Evolutionary conservation across 2,329 filamentous ascomycete genomes (phyloP).

Genomic region (Mycosphaerella sp.): DNA sequence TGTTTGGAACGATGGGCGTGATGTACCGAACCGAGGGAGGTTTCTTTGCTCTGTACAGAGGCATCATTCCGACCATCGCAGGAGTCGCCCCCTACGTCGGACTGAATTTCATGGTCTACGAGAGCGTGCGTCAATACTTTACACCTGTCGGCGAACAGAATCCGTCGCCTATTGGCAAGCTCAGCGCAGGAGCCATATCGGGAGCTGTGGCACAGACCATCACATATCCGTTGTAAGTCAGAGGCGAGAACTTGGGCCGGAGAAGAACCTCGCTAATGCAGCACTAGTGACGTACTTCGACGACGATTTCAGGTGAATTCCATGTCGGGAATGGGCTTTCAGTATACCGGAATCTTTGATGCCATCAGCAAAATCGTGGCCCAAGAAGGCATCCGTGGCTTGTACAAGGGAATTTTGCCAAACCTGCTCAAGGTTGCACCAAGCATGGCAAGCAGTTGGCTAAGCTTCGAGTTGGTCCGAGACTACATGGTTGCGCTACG

Average conservation of each 20-base stretch:
- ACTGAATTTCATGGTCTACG: constrained; percentile 98
- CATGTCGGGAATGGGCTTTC: constrained; percentile 96
- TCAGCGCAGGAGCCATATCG: constrained; percentile 86
- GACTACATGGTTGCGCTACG: constrained; percentile 62
- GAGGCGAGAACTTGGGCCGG: background rate
- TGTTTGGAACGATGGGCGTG: constrained; percentile 72
- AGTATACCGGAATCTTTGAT: constrained; percentile 81
- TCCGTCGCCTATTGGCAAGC: constrained; percentile 70
- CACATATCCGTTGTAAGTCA: constrained; percentile 90
- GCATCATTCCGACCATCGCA: constrained; percentile 87
- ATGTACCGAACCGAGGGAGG: constrained; percentile 96
- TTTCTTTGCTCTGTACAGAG: constrained; percentile 77
- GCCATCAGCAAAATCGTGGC: constrained; percentile 73
- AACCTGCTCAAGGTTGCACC: constrained; percentile 96
- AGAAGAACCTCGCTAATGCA: background rate
- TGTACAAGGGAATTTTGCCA: constrained; percentile 94
- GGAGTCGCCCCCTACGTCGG: constrained; percentile 97
- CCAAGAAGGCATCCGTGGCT: constrained; percentile 74
- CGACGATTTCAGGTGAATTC: constrained; percentile 98
- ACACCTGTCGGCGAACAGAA: constrained; percentile 84
- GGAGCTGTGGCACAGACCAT: constrained; percentile 94
- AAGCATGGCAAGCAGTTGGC: constrained; percentile 97
- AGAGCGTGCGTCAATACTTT: constrained; percentile 73
- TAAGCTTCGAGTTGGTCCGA: constrained; percentile 90
- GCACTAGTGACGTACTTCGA: constrained; percentile 72